Evolutionary conservation across 257 asterid genomes (phyloP), one percentile per base, ranked within the genome.

Genomic region (Haberlea rhodopensis): DNA sequence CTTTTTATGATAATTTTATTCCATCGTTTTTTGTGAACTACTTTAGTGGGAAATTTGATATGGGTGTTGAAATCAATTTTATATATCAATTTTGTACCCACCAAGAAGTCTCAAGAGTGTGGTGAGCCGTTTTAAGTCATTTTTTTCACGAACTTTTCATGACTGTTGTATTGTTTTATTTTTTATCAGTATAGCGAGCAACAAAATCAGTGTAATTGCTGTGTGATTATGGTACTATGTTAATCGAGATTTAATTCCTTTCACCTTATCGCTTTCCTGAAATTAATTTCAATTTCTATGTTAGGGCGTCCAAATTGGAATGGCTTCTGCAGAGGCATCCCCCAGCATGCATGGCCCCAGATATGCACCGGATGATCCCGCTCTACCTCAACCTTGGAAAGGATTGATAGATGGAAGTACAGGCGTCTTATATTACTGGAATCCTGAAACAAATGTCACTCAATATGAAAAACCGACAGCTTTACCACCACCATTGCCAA

Each of bases 331-430:
- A 15, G 97, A 91, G 83, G 79, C 86, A 63, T 84, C 88, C 52
- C 46, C 85, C 5, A 64, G 82, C 73, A 61, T 79, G 1, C 60
- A 73, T 26, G 96, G 96, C 54, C 95, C 96, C 3, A 87, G 96
- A 26, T 91, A 85, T 74, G 96, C 96, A 57, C 95, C 96, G 0
- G 96, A 91, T 52, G 98, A 91, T 73, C 96, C 96, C 19, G 82
- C 89, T 53, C 71, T 89, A 53, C 96, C 98, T 6, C 96, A 85
- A 71, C 98, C 96, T 5, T 91, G 98, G 96, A 89, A 91, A 78
- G 95, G 95, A 40, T 80, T 91, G 60, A 84, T 91, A 66, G 98
- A 91, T 73, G 95, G 95, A 73, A 84, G 81, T 65, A 79, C 95
- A 0, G 90, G 89, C 49, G 37, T 76, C 20, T 28, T 87, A 62